Evolutionary conservation across 139 green algal genomes (phyloP).

Genomic region (Yamagishiella unicocca): DNA sequence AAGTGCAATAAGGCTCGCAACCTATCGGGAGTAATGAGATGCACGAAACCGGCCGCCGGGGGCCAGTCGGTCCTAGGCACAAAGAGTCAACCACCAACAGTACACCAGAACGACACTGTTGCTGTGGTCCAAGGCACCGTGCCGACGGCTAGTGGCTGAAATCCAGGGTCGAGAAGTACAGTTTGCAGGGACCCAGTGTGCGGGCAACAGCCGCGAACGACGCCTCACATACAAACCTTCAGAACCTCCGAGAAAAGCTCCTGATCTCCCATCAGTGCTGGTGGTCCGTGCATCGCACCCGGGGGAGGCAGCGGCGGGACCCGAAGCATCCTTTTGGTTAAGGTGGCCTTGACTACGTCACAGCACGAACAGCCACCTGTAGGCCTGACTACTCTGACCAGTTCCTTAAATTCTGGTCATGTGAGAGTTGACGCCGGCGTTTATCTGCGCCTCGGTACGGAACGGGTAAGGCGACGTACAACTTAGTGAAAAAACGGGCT

Average conservation of each 20-base stretch:
- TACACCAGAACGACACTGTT: too few species aligned
- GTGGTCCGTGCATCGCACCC: background rate
- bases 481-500: background rate
- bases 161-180: too few species aligned
- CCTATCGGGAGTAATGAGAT: too few species aligned
- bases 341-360: background rate
- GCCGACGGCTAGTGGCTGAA: too few species aligned
- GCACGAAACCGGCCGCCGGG: too few species aligned
- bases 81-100: too few species aligned
- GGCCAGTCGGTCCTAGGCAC: too few species aligned
- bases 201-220: too few species aligned
- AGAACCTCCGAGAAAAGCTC: slow-evolving; percentile 40
- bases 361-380: background rate
- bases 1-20: too few species aligned
- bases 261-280: background rate
- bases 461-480: background rate
- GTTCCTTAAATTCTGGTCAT: background rate
- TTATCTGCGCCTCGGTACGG: background rate
- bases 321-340: background rate
- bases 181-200: background rate
- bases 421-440: background rate
- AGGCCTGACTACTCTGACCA: background rate
- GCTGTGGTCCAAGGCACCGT: too few species aligned
- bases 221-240: background rate
- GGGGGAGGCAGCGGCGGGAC: background rate